Evolutionary conservation across 1,139 yeast genomes (phyloP).

Genomic region (Insectozyma bohioensis): DNA sequence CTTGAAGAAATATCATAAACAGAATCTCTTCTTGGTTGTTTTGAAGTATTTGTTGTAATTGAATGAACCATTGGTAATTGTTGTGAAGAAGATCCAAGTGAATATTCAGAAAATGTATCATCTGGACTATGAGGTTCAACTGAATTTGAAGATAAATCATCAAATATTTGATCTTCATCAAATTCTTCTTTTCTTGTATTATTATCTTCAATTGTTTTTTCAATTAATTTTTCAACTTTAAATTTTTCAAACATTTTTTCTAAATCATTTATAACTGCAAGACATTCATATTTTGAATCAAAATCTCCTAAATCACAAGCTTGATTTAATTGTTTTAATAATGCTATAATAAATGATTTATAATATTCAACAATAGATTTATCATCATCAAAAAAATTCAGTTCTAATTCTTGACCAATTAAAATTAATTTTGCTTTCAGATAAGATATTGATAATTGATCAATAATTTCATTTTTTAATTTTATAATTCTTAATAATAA

Average conservation of each 20-base stretch:
- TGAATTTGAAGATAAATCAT: slow-evolving; percentile 4
- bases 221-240: slow-evolving; percentile 36
- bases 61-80: slow-evolving; percentile 44
- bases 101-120: slow-evolving; percentile 29
- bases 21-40: slow-evolving; percentile 22
- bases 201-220: slow-evolving; percentile 15
- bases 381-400: slow-evolving; percentile 22
- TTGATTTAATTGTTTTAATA: slow-evolving; percentile 51
- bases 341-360: slow-evolving; percentile 49
- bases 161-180: slow-evolving; percentile 3
- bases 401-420: slow-evolving; percentile 55
- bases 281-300: slow-evolving; percentile 54
- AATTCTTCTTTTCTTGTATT: slow-evolving; percentile 6
- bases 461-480: slow-evolving; percentile 48
- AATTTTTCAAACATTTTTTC: slow-evolving; percentile 60
- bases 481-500: slow-evolving; percentile 49
- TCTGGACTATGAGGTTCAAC: slow-evolving; percentile 16
- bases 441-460: slow-evolving; percentile 52
- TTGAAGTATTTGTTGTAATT: slow-evolving; percentile 30
- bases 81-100: slow-evolving; percentile 27
- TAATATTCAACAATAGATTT: slow-evolving; percentile 45
- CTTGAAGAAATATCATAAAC: slow-evolving; percentile 25
- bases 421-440: slow-evolving; percentile 55
- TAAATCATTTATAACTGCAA: slow-evolving; percentile 60
- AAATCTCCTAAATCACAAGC: slow-evolving; percentile 50